These are phyloP conservation scores for Proliferodiscus dingleyae DNA, from an alignment of 2,329 filamentous ascomycete species.

Conservation along the genomic window DNA sequence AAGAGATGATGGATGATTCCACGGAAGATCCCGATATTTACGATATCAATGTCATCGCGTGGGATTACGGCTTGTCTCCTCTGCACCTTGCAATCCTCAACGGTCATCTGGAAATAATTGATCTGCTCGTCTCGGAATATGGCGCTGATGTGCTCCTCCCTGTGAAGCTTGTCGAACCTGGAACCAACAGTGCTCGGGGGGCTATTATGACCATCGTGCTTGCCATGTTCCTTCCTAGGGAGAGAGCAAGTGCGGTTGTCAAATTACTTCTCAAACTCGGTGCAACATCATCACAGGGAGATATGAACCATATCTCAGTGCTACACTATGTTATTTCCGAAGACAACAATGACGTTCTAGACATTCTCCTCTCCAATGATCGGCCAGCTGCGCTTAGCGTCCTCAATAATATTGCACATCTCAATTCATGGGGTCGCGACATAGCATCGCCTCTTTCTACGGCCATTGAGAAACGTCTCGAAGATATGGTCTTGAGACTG, in stretches of 20 bases:
- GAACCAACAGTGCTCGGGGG: conserved; percentile 38
- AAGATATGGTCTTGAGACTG: conserved; percentile 51
- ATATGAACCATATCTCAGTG: conserved; percentile 57
- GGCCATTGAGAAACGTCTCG: conserved; percentile 52
- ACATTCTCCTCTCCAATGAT: conserved; percentile 51
- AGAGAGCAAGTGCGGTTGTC: conserved; percentile 61
- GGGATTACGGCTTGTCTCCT: conserved; percentile 70
- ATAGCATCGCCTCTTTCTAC: conserved; percentile 50
- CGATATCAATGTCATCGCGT: conserved; percentile 71
- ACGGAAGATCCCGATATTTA: conserved; percentile 73
- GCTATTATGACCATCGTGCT: conserved; percentile 68
- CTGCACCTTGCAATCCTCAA: conserved; percentile 74
- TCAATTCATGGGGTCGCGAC: conserved; percentile 31
- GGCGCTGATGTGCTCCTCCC: conserved; percentile 74
- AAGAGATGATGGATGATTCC: conserved; percentile 48
- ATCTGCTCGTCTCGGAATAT: conserved; percentile 65
- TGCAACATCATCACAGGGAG: conserved; percentile 68
- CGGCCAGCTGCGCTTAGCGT: conserved; percentile 55
- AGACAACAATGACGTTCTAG: conserved; percentile 43
- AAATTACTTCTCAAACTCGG: conserved; percentile 63
- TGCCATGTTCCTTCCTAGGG: conserved; percentile 57
- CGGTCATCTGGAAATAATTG: conserved; percentile 65
- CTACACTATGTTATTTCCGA: conserved; percentile 60
- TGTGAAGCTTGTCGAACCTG: conserved; percentile 47
- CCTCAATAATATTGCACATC: conserved; percentile 59